Percentiles rank a stretch among this genome's conserved stretches.
Evolutionary conservation across 164 flowering plant genomes (phyloP).

Genomic region (Protea cynaroides): DNA sequence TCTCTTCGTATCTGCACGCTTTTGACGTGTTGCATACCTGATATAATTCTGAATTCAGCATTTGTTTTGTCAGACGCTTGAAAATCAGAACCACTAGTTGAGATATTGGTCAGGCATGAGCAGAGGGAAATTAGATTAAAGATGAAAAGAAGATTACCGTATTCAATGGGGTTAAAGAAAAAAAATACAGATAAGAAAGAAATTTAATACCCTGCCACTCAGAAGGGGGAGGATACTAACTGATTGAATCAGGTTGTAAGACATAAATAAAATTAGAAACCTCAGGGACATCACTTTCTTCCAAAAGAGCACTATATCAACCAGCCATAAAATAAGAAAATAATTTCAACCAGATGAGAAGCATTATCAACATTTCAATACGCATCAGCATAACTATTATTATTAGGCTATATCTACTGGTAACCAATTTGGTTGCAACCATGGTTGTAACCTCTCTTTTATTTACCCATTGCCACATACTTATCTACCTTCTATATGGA

Average conservation of each 20-base stretch:
- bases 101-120: not conserved
- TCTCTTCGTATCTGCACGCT: conserved; percentile 72
- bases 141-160: too few species aligned
- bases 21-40: conserved; percentile 51
- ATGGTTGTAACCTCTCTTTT: too few species aligned
- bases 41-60: conserved; percentile 35
- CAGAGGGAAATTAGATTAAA: too few species aligned
- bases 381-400: not conserved
- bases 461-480: too few species aligned
- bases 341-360: not conserved
- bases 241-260: not conserved
- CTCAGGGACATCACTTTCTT: not conserved
- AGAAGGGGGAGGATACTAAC: too few species aligned
- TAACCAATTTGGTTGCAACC: too few species aligned
- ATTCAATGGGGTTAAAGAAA: too few species aligned
- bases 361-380: not conserved
- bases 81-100: not conserved
- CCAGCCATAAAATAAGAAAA: not conserved
- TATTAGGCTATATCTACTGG: too few species aligned
- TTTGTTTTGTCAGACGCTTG: conserved; percentile 3
- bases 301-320: not conserved
- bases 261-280: not conserved
- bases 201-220: too few species aligned
- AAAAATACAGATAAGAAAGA: not conserved
- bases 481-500: too few species aligned